Conservation (phyloP, 257 asterid genomes). For the Misopates orontium region DNA sequence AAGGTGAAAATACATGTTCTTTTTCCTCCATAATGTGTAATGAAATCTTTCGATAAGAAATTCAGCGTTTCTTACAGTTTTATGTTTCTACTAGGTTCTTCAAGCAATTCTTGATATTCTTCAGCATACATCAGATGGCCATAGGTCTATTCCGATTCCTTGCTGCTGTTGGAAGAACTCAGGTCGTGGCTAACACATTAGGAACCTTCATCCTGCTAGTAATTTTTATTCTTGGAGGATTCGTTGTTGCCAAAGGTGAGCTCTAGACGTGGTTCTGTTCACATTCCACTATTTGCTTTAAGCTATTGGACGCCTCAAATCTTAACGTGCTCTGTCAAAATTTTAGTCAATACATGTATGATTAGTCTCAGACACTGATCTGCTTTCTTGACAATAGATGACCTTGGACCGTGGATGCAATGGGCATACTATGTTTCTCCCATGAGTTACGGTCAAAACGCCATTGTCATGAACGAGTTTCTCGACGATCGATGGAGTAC, state of each 20-base stretch:
- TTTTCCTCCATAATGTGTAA: neutral
- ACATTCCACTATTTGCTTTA: neutral
- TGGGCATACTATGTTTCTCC: conserved; percentile 60
- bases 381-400: conserved; percentile 37
- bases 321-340: neutral
- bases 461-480: conserved; percentile 48
- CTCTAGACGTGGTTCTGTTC: neutral
- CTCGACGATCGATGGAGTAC: conserved; percentile 54
- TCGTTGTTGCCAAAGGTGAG: conserved; percentile 49
- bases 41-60: neutral
- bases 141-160: conserved; percentile 47
- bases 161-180: conserved; percentile 52
- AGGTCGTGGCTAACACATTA: conserved; percentile 41
- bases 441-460: conserved; percentile 59
- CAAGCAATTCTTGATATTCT: conserved; percentile 45
- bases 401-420: conserved; percentile 42
- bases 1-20: conserved; percentile 25
- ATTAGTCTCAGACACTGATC: neutral
- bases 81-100: conserved; percentile 37
- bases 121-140: conserved; percentile 48
- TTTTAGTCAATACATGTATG: too few species aligned
- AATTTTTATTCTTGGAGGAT: conserved; percentile 49
- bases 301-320: neutral
- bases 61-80: neutral
- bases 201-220: conserved; percentile 46